phyloP scores from a whole-genome alignment of 2,329 filamentous ascomycete species.

The Aspergillus hortae region DNA sequence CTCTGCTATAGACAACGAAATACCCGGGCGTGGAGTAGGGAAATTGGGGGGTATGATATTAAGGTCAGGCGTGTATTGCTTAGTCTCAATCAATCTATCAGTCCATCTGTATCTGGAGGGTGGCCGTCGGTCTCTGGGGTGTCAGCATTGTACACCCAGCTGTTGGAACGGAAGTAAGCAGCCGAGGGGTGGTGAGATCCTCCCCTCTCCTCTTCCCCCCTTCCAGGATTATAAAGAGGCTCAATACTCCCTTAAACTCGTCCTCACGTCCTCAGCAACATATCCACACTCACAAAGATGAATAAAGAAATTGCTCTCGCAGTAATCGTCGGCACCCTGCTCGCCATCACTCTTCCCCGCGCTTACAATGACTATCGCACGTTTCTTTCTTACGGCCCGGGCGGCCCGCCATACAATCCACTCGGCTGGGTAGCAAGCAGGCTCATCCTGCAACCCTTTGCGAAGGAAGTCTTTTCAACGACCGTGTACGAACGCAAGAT shows the following conservation, averaged over 20 bases:
- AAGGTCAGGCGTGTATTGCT: not conserved
- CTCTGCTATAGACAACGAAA: not conserved
- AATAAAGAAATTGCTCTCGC: slow-evolving; percentile 9
- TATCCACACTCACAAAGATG: not conserved
- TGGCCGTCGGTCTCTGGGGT: too few relatives aligned
- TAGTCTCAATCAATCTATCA: too few relatives aligned
- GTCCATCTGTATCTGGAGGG: too few relatives aligned
- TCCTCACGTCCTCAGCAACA: too few relatives aligned
- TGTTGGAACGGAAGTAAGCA: too few relatives aligned
- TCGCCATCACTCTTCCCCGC: slow-evolving; percentile 18
- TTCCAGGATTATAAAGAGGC: too few relatives aligned
- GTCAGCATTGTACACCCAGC: too few relatives aligned
- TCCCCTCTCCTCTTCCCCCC: too few relatives aligned
- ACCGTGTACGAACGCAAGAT: slow-evolving; percentile 23
- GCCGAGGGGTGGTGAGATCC: too few relatives aligned
- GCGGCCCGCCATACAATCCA: slow-evolving; percentile 34
- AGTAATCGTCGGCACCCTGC: slow-evolving; percentile 12
- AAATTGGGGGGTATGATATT: not conserved
- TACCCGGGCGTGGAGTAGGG: slow-evolving; percentile 7
- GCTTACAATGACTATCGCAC: slow-evolving; percentile 33
- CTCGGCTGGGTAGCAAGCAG: slow-evolving; percentile 31
- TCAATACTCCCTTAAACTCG: too few relatives aligned
- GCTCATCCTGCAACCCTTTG: slow-evolving; percentile 22
- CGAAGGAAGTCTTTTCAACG: slow-evolving; percentile 27
- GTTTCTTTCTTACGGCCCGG: slow-evolving; percentile 35